Base-by-base conservation (phyloP, 805 yeast species). In the Zygoascus bituminiphila region DNA sequence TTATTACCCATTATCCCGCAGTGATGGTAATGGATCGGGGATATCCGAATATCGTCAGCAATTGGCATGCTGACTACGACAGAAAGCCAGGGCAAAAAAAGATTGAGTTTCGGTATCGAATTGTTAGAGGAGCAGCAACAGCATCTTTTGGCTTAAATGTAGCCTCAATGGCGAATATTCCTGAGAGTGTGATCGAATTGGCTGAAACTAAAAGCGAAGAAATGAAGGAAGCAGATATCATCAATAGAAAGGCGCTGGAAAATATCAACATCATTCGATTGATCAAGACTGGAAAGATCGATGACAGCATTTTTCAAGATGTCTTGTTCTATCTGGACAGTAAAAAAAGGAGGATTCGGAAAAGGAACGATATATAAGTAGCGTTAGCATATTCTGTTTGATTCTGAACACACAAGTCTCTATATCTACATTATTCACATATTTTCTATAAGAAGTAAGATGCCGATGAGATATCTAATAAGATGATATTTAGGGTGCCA, bases 91-190 rank as follows among this genome's bases (percentile, higher is more conserved):
- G 61, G n/a, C 63, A 67, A 23, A 65, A 66, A 8, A 17, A n/a
- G 22, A 15, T 12, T 56, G 64, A 75, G 2, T 78, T 82, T 52
- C 63, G 81, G 36, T 82, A 79, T 61, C 71, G 71, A 41, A 56
- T 79, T 25, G 71, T 61, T 10, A 55, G 60, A 9, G 86, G 84
- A 0, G 65, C 67, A 2, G 75, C 84, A 35, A 65, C 76, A 38
- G 75, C 81, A 47, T 84, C 89, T 48, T 88, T 82, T 62, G 97
- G 96, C 1, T 68, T 89, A 31, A 86, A 88, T 59, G 95, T 87
- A 35, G 96, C 96, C 0, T 74, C 78, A 51, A 58, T 88, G 49
- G 93, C 96, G 0, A 77, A 78, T 0, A 64, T 88, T 4, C 63
- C 65, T 2, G 44, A 38, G 12, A 21, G 44, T 1, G 52, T 65